Conservation (phyloP, 441 rosid species). For the Biscutella auriculata region DNA sequence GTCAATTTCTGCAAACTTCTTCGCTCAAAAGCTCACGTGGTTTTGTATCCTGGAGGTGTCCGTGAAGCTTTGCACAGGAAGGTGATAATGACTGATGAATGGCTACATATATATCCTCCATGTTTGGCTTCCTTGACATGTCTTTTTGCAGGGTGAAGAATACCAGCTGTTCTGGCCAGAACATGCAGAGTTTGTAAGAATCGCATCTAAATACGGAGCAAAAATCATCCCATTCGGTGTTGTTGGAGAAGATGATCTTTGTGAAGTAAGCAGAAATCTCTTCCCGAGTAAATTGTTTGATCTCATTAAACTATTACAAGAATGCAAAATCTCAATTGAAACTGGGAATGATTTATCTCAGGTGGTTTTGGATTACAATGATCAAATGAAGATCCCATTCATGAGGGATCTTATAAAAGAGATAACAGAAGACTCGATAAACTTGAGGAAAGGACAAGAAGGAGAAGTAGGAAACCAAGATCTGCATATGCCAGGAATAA, state of each 20-base stretch:
- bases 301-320: not conserved
- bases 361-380: slow-evolving; percentile 66
- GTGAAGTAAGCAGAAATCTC: slow-evolving; percentile 17
- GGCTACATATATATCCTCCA: too few species aligned
- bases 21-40: slow-evolving; percentile 47
- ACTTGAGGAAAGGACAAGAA: slow-evolving; percentile 16
- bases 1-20: slow-evolving; percentile 40
- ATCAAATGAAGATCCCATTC: slow-evolving; percentile 61
- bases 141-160: slow-evolving; percentile 60
- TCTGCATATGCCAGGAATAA: slow-evolving; percentile 28
- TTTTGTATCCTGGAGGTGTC: slow-evolving; percentile 58
- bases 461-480: slow-evolving; percentile 40
- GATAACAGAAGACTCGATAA: slow-evolving; percentile 25
- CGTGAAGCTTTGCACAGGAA: slow-evolving; percentile 68
- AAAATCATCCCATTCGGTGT: slow-evolving; percentile 73
- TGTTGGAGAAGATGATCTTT: slow-evolving; percentile 80
- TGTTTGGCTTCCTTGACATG: too few species aligned
- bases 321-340: not conserved
- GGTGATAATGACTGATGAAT: too few species aligned
- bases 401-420: slow-evolving; percentile 29
- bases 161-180: slow-evolving; percentile 85
- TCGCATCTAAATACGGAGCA: slow-evolving; percentile 76
- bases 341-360: slow-evolving; percentile 8
- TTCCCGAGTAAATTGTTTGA: not conserved
- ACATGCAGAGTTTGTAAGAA: slow-evolving; percentile 64